Base-by-base conservation (phyloP, 2,329 filamentous ascomycete species). In the Penicillium sp. region DNA sequence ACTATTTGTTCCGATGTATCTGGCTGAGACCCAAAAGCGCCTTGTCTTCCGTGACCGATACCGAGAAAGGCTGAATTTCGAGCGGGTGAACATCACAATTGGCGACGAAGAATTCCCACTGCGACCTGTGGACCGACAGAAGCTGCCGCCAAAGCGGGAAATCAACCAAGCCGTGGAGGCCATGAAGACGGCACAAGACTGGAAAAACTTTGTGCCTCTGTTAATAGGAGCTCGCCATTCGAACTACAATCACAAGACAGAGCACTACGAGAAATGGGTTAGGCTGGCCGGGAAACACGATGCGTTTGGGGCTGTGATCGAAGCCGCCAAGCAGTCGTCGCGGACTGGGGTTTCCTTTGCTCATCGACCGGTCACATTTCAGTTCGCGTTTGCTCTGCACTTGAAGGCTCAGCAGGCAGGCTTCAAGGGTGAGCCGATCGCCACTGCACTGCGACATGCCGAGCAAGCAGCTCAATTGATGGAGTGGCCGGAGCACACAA, bases 1-100 rank as follows among this genome's bases (percentile, higher is more conserved):
- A 42, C 66, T 77, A 50, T 77, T 79, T 63, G 72, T 77, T 30
- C 76, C 76, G 26, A 68, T 66, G 49, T 68, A 69, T 38, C 68
- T 78, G 4, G 63, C 65, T 35, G 57, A 64, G 5, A 66, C 66
- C 43, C 75, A 77, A 56, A 68, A 68, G 58, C 68, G 65, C 42
- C 66, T 74, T 46, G 70, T 78, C 56, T 77, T 73, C 64, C 69
- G 70, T 50, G 59, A 67, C 30, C 71, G 68, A 38, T 67, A 72
- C 47, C 65, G 68, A 40, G 63, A 68, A 14, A 63, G 67, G 51
- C 65, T 78, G 26, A 60, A 67, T 30, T 66, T 74, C 14, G 69
- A 77, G 40, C 74, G 74, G 0, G 68, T 78, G 12, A 71, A 68
- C 4, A 69, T 77, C 40, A 69, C 67, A 7, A 69, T 77, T 43